Conservation (phyloP, 2,329 filamentous ascomycete genomes). For the Ambrosiella cleistominuta region DNA sequence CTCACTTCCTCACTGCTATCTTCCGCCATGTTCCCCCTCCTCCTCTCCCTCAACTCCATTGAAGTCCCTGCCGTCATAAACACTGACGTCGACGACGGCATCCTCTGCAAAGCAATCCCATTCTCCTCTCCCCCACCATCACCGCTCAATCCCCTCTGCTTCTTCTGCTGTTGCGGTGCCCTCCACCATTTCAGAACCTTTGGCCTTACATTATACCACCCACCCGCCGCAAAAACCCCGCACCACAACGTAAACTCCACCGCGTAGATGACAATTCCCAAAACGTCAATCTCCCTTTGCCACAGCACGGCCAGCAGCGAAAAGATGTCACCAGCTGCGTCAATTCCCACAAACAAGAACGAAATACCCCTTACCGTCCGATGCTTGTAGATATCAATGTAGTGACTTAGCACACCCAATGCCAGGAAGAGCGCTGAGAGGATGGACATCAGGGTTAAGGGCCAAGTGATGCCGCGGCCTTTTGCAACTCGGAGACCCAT, state of each 20-base stretch:
- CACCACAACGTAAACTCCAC: conserved; percentile 49
- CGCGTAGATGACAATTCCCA: conserved; percentile 50
- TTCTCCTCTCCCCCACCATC: not conserved
- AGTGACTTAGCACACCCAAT: conserved; percentile 49
- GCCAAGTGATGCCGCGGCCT: conserved; percentile 34
- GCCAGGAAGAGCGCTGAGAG: conserved; percentile 45
- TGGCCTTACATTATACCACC: conserved; percentile 44
- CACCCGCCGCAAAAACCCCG: conserved; percentile 47
- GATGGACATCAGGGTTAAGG: conserved; percentile 47
- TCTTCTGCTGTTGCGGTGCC: conserved; percentile 13
- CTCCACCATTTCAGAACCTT: conserved; percentile 29
- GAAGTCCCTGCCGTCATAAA: conserved; percentile 31
- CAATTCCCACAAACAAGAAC: conserved; percentile 53
- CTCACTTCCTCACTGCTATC: not conserved
- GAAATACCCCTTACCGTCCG: conserved; percentile 53
- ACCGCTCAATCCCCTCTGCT: not conserved
- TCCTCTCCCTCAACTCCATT: conserved; percentile 7
- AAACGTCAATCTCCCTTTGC: conserved; percentile 36
- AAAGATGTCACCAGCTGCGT: conserved; percentile 50
- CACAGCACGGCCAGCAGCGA: conserved; percentile 49
- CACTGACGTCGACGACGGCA: conserved; percentile 45
- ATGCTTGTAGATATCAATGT: conserved; percentile 50
- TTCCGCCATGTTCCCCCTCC: not conserved
- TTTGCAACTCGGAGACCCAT: conserved; percentile 33
- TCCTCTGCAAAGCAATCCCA: conserved; percentile 23